Base-by-base conservation (phyloP, 768 basidiomycete genomes). In the Suillus plorans region DNA sequence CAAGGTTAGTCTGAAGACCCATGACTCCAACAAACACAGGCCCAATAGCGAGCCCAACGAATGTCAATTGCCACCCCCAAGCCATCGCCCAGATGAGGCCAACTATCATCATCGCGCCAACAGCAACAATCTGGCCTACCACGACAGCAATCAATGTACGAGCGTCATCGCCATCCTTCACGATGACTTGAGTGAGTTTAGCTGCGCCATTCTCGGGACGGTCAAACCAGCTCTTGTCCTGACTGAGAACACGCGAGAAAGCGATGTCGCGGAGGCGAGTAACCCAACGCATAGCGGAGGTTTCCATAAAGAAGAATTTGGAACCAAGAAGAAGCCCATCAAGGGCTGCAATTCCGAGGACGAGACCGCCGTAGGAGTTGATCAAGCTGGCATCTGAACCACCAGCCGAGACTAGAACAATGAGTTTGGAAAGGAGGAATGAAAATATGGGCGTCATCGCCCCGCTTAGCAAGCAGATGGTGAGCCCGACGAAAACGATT, bases 361-460 rank as follows among this genome's bases (percentile, higher is more conserved):
- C 83, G 69, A 97, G 81, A 7, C 82, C 86, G 62, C 90, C 91
- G 70, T 87, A 92, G 7, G 79, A 78, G 76, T 92, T 88, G 78
- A 94, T 90, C 31, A 79, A 73, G 13, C 78, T 72, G 2, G 84
- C 70, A 64, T 94, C 81, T 28, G 87, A 80, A 1, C 89, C 92
- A 60, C 89, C 88, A 69, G 81, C 83, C 44, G 90, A 89, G 16
- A 93, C 87, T 66, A 91, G 84, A 73, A 85, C 90, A 63, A 97
- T 83, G 16, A 99, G 84, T 9, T 83, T 84, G 10, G 94, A 92
- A 70, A 97, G 88, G 67, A 95, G 84, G 80, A 84, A 94, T 2
- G 97, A 95, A 82, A 98, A 99, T 53, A 98, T 64, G 3, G 97
- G 97, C 0, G 95, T 97, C 81, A 91, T 87, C 4, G 91, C 84